Conservation (phyloP, 2,329 filamentous ascomycete species). For the Albophoma yamanashiensis region DNA sequence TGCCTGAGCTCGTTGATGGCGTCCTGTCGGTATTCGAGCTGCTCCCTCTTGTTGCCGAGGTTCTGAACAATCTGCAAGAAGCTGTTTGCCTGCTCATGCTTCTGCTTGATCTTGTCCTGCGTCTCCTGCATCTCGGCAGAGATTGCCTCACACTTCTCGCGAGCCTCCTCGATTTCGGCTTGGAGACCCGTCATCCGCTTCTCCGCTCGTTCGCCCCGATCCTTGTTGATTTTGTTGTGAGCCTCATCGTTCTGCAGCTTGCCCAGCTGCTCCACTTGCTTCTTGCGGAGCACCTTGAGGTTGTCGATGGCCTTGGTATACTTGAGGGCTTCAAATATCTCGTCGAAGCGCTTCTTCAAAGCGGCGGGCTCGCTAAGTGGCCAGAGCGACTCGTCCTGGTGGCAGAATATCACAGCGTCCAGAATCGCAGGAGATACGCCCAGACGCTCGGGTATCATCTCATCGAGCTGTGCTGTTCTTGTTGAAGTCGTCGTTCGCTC, state of each 20-base stretch:
- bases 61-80: constrained; percentile 67
- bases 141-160: constrained; percentile 46
- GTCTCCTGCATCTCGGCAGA: constrained; percentile 51
- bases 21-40: constrained; percentile 58
- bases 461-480: constrained; percentile 69
- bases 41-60: constrained; percentile 65
- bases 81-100: constrained; percentile 61
- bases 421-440: constrained; percentile 86
- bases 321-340: constrained; percentile 94
- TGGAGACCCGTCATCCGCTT: constrained; percentile 55
- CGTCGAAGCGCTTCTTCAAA: constrained; percentile 90
- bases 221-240: constrained; percentile 74
- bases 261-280: constrained; percentile 64
- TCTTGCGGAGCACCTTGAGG: constrained; percentile 77
- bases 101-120: constrained; percentile 47
- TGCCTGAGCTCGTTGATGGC: constrained; percentile 59
- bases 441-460: constrained; percentile 73
- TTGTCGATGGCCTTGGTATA: constrained; percentile 97
- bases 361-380: constrained; percentile 79
- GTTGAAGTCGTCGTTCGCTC: constrained; percentile 72
- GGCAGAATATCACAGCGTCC: constrained; percentile 95
- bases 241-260: constrained; percentile 65
- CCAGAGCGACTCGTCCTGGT: constrained; percentile 97
- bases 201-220: constrained; percentile 64
- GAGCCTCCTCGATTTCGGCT: constrained; percentile 52